Base-by-base conservation (phyloP, 495 filamentous ascomycete genomes). In the Tuber indicum region DNA sequence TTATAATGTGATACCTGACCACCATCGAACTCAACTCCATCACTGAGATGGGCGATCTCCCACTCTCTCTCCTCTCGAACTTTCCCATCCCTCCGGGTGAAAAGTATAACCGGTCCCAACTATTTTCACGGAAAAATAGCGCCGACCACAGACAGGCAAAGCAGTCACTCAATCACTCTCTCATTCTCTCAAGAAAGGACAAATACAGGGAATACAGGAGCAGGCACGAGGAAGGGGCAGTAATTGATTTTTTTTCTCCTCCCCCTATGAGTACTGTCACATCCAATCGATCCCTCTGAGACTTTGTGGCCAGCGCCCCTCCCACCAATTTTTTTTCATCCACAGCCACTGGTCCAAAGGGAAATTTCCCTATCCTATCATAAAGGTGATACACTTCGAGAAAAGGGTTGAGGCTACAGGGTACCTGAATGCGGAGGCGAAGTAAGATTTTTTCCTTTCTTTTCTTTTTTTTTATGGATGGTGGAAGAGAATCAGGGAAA, bases 91-190 rank as follows among this genome's bases (percentile, higher is more conserved):
- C 69, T 62, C 72, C 76, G 78, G 78, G 44, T 80, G 75, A 79
- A 80, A 70, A 71, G 72, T 66, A 66, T 78, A 78, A 46, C 76
- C 72, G 49, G 52, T 72, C 39, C 26, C 58, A 66, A 66, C 58
- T 26, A 36, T 66, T 70, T 69, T 74, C 42, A 39, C 36, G 43
- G 49, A 77, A 76, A 69, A 72, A 78, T 72, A 71, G 77, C 69
- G 74, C 72, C 75, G 72, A 79, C 75, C 76, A 74, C 49, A 75
- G 62, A 78, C 43, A 79, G 76, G 75, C 74, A 74, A 43, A 77
- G 75, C 58, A 47, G 32, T 66, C 72, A 74, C 44, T 46, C 58
- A 72, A 42, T 76, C 71, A 74, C 36, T 76, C 71, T 71, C 36
- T 39, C 72, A 43, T 26, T 77, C 72, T 41, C 75, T 71, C 72